Conservation (phyloP, 345 rosid genomes). For the Camelina laxa region DNA sequence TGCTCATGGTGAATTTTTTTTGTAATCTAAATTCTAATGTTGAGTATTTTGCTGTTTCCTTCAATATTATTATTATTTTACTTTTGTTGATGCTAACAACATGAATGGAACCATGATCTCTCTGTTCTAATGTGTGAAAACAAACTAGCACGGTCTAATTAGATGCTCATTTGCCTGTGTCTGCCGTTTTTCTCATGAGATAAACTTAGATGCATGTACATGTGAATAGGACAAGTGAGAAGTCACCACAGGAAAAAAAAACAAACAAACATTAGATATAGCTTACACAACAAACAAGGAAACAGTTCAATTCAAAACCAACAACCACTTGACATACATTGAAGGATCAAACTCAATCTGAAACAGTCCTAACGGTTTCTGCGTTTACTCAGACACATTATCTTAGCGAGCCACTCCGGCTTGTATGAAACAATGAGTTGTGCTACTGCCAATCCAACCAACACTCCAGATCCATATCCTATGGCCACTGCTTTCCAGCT, state of each 20-base stretch:
- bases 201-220: neutral
- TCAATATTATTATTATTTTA: no score
- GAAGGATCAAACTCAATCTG: neutral
- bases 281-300: neutral
- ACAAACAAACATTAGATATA: neutral
- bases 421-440: slow-evolving; percentile 28
- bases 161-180: neutral
- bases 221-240: neutral
- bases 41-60: no score
- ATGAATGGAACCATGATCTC: no score
- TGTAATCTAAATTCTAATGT: neutral
- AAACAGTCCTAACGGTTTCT: neutral
- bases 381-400: neutral
- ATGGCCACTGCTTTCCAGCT: slow-evolving; percentile 24
- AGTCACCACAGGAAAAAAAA: neutral
- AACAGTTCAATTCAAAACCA: neutral
- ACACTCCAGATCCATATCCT: slow-evolving; percentile 24
- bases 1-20: slow-evolving; percentile 3
- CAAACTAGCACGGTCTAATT: neutral
- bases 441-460: slow-evolving; percentile 28
- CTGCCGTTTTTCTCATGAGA: neutral
- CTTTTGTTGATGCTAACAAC: no score
- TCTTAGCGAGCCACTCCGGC: slow-evolving; percentile 14
- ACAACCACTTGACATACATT: neutral
- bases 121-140: neutral